These are phyloP conservation scores for Arabidopsis arenosa DNA, from an alignment of 345 rosid species.

Conservation along the genomic window DNA sequence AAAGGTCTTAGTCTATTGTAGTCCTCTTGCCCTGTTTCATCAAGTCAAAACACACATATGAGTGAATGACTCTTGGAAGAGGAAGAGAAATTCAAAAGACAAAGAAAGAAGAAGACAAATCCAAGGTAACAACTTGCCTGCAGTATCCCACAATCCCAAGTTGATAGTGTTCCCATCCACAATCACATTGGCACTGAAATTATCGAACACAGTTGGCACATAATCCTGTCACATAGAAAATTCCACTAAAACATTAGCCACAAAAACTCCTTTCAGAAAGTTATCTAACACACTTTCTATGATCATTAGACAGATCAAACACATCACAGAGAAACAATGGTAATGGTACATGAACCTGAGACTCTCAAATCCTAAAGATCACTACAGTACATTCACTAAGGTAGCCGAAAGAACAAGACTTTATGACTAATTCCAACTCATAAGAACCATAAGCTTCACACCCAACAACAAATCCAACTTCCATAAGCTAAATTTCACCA, in stretches of 20 bases:
- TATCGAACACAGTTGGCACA: constrained; percentile 87
- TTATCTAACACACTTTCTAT: not conserved
- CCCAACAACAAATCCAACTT: constrained; percentile 18
- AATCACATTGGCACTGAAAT: constrained; percentile 83
- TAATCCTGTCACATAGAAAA: constrained; percentile 60
- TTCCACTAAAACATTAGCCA: not conserved
- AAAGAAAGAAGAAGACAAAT: not conserved
- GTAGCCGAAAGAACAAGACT: constrained; percentile 24
- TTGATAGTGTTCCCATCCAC: constrained; percentile 87
- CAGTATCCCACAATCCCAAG: constrained; percentile 87
- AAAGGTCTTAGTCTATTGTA: constrained; percentile 87
- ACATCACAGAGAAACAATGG: not conserved
- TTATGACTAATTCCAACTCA: not conserved
- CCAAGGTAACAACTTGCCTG: constrained; percentile 55
- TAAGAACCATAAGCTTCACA: not conserved
- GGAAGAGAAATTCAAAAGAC: not conserved
- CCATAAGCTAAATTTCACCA: not conserved
- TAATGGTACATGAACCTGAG: not conserved
- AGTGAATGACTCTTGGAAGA: not conserved
- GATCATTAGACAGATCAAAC: constrained; percentile 2
- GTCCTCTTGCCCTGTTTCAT: constrained; percentile 85
- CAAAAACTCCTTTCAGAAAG: not conserved
- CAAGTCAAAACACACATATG: constrained; percentile 19
- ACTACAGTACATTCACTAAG: constrained; percentile 2
- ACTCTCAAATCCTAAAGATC: constrained; percentile 7